phyloP scores from a whole-genome alignment of 805 yeast species.

The Kuraishia ogatae region DNA sequence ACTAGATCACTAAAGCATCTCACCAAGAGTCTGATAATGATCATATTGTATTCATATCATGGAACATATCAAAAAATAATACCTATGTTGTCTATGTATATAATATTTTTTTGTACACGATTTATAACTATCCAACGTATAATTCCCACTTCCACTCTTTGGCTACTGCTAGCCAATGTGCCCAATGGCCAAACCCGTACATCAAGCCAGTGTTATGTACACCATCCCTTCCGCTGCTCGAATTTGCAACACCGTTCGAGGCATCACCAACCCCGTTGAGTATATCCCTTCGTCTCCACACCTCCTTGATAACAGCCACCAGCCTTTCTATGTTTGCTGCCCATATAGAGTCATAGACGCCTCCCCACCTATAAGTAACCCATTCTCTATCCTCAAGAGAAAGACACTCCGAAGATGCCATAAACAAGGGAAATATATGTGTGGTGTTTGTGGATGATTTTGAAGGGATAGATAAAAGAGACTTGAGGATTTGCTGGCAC shows the following conservation, averaged over 20 bases:
- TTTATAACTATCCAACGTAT: conserved; percentile 5
- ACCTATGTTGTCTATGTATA: too few relatives aligned
- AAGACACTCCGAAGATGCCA: conserved; percentile 11
- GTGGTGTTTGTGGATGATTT: conserved; percentile 7
- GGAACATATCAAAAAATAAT: too few relatives aligned
- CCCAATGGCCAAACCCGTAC: conserved; percentile 8
- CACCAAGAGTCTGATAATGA: too few relatives aligned
- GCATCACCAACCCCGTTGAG: background rate
- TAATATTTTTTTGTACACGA: too few relatives aligned
- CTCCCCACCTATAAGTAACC: conserved; percentile 6
- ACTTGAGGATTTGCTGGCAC: background rate
- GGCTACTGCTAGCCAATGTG: conserved; percentile 8
- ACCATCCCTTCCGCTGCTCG: too few relatives aligned
- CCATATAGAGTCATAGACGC: conserved; percentile 8
- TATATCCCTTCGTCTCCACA: conserved; percentile 8
- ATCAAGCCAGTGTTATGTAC: too few relatives aligned
- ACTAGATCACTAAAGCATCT: too few relatives aligned
- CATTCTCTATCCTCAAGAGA: conserved; percentile 5
- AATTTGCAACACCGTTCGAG: too few relatives aligned
- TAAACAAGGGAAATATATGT: conserved; percentile 10
- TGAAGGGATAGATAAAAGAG: background rate
- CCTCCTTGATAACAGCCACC: conserved; percentile 8
- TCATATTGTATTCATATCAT: too few relatives aligned
- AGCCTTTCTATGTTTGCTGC: conserved; percentile 7
- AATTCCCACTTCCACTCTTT: conserved; percentile 9